Conservation (phyloP, 345 rosid species). For the Zanthoxylum bungeanum region DNA sequence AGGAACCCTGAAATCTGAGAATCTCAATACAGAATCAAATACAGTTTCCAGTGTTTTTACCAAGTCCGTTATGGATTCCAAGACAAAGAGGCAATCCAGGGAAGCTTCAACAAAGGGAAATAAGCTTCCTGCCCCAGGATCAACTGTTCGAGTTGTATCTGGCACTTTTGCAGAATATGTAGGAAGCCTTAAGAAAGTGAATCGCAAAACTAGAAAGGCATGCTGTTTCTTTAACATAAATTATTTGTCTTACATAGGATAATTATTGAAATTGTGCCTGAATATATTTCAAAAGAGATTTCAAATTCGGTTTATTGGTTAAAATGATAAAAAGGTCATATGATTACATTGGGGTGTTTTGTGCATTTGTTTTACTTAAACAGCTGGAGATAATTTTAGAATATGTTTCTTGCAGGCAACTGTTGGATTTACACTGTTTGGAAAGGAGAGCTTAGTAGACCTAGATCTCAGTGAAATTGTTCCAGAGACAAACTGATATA, state of each 20-base stretch:
- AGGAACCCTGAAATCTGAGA: constrained; percentile 24
- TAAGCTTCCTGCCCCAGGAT: constrained; percentile 53
- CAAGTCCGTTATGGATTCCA: constrained; percentile 28
- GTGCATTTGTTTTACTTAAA: not conserved
- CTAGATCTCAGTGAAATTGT: constrained; percentile 72
- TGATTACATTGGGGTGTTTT: not conserved
- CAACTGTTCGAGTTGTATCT: constrained; percentile 66
- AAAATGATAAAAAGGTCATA: not conserved
- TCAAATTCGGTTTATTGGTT: not conserved
- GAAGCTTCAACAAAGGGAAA: constrained; percentile 33
- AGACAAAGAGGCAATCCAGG: constrained; percentile 30
- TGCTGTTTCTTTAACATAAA: not conserved
- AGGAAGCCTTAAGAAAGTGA: constrained; percentile 71
- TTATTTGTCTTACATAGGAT: not conserved
- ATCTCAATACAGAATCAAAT: constrained; percentile 25
- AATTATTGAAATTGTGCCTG: not conserved
- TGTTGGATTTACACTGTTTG: constrained; percentile 72
- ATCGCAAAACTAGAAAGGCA: constrained; percentile 76
- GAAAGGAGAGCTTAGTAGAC: constrained; percentile 84
- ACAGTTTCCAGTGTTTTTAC: constrained; percentile 25
- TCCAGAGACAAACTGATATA: constrained; percentile 38
- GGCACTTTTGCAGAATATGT: constrained; percentile 75
- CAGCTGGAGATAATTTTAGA: not conserved
- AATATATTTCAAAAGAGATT: not conserved
- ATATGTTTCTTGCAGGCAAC: constrained; percentile 66